Conservation (phyloP, 345 rosid species). For the Erucastrum elatum region DNA sequence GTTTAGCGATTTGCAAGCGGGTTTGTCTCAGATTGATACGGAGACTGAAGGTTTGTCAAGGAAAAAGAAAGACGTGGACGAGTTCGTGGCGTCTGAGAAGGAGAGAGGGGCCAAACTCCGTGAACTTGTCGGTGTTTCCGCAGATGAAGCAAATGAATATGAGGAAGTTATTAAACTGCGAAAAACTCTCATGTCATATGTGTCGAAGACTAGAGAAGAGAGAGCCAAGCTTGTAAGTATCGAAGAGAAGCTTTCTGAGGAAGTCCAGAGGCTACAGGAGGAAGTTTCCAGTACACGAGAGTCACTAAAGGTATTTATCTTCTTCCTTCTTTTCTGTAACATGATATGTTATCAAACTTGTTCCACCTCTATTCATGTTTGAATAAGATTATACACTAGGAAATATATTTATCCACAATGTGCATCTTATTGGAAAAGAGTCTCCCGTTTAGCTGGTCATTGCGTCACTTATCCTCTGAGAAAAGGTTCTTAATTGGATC, state of each 20-base stretch:
- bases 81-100: slow-evolving; percentile 49
- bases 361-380: background rate
- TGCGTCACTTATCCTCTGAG: background rate
- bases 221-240: slow-evolving; percentile 59
- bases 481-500: background rate
- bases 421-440: background rate
- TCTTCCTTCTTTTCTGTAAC: background rate
- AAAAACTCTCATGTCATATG: slow-evolving; percentile 50
- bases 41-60: slow-evolving; percentile 51
- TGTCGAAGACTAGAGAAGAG: slow-evolving; percentile 64
- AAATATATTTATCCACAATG: background rate
- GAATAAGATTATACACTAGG: background rate
- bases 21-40: slow-evolving; percentile 47
- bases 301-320: slow-evolving; percentile 58
- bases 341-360: background rate
- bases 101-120: slow-evolving; percentile 58
- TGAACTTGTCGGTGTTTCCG: slow-evolving; percentile 58
- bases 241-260: slow-evolving; percentile 73
- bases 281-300: slow-evolving; percentile 68
- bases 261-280: slow-evolving; percentile 64
- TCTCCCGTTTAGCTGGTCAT: background rate
- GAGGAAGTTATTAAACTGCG: slow-evolving; percentile 56
- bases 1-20: slow-evolving; percentile 47
- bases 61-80: slow-evolving; percentile 62
- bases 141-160: slow-evolving; percentile 67